These are phyloP conservation scores for Wallacemonas sp. DNA, from an alignment of 208 protist species.

Conservation along the genomic window DNA sequence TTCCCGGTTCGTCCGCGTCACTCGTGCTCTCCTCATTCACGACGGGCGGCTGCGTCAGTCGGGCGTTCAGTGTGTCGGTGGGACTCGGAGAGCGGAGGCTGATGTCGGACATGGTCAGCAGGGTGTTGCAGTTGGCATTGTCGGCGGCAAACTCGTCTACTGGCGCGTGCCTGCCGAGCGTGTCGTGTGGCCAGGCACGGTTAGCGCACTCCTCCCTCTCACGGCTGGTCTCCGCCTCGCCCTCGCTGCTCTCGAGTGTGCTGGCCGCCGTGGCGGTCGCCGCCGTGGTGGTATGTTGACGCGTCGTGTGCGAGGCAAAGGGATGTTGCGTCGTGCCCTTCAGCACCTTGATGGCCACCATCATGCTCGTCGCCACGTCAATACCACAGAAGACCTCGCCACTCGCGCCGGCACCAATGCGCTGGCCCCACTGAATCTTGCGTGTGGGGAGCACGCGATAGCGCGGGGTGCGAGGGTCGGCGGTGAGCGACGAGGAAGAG, in stretches of 20 bases:
- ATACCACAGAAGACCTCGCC: constrained; percentile 76
- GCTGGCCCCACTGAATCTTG: constrained; percentile 60
- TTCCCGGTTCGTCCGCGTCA: neutral
- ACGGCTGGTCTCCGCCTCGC: neutral
- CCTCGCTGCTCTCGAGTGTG: neutral
- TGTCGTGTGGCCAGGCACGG: too few species aligned
- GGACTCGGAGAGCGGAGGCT: constrained; percentile 16
- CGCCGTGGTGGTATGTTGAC: too few species aligned
- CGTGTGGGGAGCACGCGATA: constrained; percentile 49
- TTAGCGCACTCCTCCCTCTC: neutral
- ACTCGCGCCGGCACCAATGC: constrained; percentile 59
- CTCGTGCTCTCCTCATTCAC: neutral
- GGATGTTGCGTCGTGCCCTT: constrained; percentile 25
- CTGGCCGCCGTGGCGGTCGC: too few species aligned
- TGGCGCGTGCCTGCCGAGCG: neutral
- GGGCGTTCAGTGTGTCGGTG: neutral
- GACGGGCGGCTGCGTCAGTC: neutral
- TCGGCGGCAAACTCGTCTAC: neutral
- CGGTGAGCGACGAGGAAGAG: constrained; percentile 1
- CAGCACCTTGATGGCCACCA: constrained; percentile 78
- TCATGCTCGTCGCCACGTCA: constrained; percentile 51
- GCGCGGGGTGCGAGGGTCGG: neutral
- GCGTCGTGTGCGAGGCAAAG: neutral
- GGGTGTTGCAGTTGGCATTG: constrained; percentile 19
- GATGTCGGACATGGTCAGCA: constrained; percentile 27